Percentiles rank a stretch among this genome's conserved stretches.
phyloP scores from a whole-genome alignment of 441 rosid genomes.

The Iberis amara region DNA sequence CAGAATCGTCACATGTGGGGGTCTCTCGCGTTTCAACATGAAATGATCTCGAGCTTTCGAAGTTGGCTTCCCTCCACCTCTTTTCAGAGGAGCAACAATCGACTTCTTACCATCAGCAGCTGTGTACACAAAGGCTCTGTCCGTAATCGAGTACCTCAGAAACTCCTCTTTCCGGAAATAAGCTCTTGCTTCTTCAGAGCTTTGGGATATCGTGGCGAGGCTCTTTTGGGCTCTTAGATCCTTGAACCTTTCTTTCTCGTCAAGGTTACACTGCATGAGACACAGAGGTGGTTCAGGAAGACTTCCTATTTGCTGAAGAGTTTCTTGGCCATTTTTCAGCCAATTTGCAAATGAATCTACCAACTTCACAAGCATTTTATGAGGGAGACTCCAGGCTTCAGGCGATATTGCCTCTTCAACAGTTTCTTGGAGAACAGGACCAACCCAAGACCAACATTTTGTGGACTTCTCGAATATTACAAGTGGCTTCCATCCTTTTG shows the following conservation, averaged over 20 bases:
- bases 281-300: conserved; percentile 95
- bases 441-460: conserved; percentile 93
- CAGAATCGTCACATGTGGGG: conserved; percentile 96
- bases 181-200: conserved; percentile 81
- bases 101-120: conserved; percentile 99
- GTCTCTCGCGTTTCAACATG: conserved; percentile 98
- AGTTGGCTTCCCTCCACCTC: conserved; percentile 99
- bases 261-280: conserved; percentile 73
- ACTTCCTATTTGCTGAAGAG: conserved; percentile 90
- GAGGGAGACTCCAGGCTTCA: conserved; percentile 91
- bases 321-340: conserved; percentile 96
- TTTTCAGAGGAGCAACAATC: conserved; percentile 94
- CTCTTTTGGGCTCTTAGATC: conserved; percentile 99
- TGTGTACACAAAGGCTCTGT: conserved; percentile 93
- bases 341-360: conserved; percentile 97
- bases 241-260: conserved; percentile 96
- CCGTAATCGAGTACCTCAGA: conserved; percentile 93
- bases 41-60: conserved; percentile 99
- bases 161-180: conserved; percentile 91
- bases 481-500: conserved; percentile 94
- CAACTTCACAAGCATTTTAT: conserved; percentile 92
- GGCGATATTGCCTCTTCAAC: conserved; percentile 91
- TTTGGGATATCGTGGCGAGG: conserved; percentile 77
- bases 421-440: conserved; percentile 64
- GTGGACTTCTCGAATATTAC: conserved; percentile 68